Conservation (phyloP, 371 early-diverging fungal genomes). For the Batkoa obscura region DNA sequence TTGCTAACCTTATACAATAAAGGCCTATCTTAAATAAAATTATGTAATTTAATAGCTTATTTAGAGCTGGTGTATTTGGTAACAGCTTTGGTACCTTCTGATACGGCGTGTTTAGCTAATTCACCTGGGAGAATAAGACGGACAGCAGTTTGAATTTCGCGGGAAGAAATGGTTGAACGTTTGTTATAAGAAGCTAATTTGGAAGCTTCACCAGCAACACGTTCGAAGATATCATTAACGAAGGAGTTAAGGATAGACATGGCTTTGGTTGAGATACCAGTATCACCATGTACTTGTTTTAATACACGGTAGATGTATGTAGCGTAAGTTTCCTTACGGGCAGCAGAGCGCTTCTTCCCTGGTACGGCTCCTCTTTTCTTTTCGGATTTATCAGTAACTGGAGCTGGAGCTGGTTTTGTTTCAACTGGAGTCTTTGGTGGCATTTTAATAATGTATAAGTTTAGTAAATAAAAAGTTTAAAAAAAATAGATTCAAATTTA, state of each 20-base stretch:
- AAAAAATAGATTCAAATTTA: too few species aligned
- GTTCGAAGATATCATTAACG: slow-evolving; percentile 93
- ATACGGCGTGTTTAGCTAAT: slow-evolving; percentile 92
- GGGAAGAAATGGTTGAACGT: slow-evolving; percentile 82
- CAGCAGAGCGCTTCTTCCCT: slow-evolving; percentile 34
- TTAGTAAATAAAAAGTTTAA: too few species aligned
- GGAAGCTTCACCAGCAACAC: slow-evolving; percentile 77
- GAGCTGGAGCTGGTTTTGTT: slow-evolving; percentile 52
- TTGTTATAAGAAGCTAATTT: slow-evolving; percentile 86
- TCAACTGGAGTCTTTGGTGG: slow-evolving; percentile 13
- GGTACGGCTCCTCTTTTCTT: slow-evolving; percentile 17
- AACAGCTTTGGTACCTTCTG: slow-evolving; percentile 94
- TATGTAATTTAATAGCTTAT: slow-evolving; percentile 13
- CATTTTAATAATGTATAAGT: too few species aligned
- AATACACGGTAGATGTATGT: slow-evolving; percentile 94
- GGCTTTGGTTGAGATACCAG: slow-evolving; percentile 96
- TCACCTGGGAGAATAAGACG: slow-evolving; percentile 89
- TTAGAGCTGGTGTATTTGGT: slow-evolving; percentile 84
- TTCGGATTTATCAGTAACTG: slow-evolving; percentile 28
- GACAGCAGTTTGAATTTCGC: slow-evolving; percentile 90
- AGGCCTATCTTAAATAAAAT: too few species aligned
- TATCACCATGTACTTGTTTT: slow-evolving; percentile 94
- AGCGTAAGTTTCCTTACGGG: slow-evolving; percentile 79
- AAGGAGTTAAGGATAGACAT: slow-evolving; percentile 97
- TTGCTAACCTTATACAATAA: too few species aligned